Conservation (phyloP, 768 basidiomycete genomes). For the Candolleomyces efflorescens region DNA sequence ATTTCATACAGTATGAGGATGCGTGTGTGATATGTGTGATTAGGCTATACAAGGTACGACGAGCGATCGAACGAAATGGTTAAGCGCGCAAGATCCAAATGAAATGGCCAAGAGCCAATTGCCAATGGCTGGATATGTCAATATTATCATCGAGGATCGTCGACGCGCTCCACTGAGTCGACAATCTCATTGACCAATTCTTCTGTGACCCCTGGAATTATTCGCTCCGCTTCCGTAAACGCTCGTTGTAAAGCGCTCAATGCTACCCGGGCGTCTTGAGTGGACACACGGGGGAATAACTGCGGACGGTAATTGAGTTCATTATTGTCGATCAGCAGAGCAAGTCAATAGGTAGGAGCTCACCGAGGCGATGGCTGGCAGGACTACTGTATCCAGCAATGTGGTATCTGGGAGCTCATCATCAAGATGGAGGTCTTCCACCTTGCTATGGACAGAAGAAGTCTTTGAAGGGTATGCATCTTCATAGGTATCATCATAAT, state of each 20-base stretch:
- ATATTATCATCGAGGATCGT: slow-evolving; percentile 55
- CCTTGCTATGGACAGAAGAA: slow-evolving; percentile 44
- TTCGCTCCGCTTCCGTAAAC: slow-evolving; percentile 91
- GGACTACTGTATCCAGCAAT: slow-evolving; percentile 94
- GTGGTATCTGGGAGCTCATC: slow-evolving; percentile 74
- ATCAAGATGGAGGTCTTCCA: slow-evolving; percentile 43
- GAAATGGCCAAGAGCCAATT: too few relatives aligned
- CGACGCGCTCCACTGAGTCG: slow-evolving; percentile 87
- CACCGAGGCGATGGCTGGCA: slow-evolving; percentile 96
- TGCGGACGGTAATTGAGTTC: slow-evolving; percentile 26
- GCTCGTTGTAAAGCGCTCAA: slow-evolving; percentile 85
- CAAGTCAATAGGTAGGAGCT: slow-evolving; percentile 19
- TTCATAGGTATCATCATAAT: slow-evolving; percentile 56
- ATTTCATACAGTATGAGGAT: neutral
- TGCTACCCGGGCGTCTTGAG: slow-evolving; percentile 86
- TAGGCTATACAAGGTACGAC: neutral
- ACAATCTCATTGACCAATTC: slow-evolving; percentile 94
- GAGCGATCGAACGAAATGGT: neutral
- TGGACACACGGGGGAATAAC: slow-evolving; percentile 90
- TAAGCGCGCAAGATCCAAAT: too few relatives aligned
- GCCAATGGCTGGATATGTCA: too few relatives aligned
- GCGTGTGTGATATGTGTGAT: neutral
- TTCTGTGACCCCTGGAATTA: slow-evolving; percentile 91
- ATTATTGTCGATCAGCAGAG: neutral
- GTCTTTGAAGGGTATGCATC: slow-evolving; percentile 44